Conservation (phyloP, 176 grass and related monocot genomes). For the Triticum timopheevii region DNA sequence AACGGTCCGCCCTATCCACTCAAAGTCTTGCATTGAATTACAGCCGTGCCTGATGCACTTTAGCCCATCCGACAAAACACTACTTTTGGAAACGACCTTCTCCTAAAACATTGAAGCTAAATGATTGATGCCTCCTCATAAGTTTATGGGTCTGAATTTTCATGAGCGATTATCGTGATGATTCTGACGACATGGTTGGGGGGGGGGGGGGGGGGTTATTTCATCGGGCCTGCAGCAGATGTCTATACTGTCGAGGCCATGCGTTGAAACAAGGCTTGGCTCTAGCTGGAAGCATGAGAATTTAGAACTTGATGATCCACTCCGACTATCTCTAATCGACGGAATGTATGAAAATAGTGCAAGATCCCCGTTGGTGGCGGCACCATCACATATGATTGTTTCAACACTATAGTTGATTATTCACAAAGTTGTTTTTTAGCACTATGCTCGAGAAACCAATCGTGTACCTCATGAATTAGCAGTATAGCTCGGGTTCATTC, state of each 20-base stretch:
- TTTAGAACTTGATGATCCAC: background rate
- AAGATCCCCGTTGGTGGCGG: background rate
- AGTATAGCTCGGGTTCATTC: background rate
- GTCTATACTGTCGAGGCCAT: background rate
- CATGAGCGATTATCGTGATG: background rate
- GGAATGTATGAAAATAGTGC: background rate
- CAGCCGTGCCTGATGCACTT: background rate
- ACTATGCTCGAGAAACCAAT: background rate
- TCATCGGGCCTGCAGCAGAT: background rate
- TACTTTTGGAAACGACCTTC: background rate
- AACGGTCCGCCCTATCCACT: no score
- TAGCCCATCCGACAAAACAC: background rate
- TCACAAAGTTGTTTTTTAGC: background rate
- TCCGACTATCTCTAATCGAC: background rate
- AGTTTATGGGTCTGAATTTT: background rate
- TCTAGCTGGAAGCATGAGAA: background rate
- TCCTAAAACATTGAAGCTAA: background rate
- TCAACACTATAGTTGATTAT: background rate
- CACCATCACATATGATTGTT: background rate
- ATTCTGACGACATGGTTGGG: background rate
- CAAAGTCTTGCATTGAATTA: background rate
- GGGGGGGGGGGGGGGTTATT: background rate
- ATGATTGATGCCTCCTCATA: background rate
- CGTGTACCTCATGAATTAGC: background rate
- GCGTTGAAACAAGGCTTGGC: background rate